Conservation (phyloP, 768 basidiomycete genomes). For the Termitomyces sp. region DNA sequence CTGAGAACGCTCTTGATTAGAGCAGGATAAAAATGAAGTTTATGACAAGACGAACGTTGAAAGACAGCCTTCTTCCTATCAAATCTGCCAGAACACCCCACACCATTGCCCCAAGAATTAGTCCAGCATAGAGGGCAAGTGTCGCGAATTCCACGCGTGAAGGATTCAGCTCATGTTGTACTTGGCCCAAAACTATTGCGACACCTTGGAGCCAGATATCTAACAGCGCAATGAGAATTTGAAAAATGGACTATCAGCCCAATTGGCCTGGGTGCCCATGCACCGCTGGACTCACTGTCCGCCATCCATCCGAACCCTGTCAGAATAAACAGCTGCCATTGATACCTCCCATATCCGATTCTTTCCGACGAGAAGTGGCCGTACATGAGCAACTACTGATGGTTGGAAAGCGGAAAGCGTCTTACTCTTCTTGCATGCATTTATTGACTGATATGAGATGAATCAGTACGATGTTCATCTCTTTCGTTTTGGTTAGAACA, state of each 20-base stretch:
- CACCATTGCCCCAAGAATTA: constrained; percentile 42
- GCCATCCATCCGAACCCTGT: constrained; percentile 46
- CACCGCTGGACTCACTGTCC: constrained; percentile 34
- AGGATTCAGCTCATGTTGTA: constrained; percentile 39
- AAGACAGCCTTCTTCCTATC: constrained; percentile 42
- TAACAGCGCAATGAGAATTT: too few species aligned
- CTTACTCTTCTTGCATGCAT: constrained; percentile 41
- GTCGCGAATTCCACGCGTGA: constrained; percentile 41
- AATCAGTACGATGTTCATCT: background rate
- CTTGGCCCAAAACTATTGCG: constrained; percentile 26
- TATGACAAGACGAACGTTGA: constrained; percentile 24
- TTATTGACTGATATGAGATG: constrained; percentile 32
- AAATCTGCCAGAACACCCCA: constrained; percentile 50
- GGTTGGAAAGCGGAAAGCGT: background rate
- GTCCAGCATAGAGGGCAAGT: constrained; percentile 41
- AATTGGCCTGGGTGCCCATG: too few species aligned
- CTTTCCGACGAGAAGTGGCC: background rate
- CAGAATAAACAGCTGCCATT: constrained; percentile 42
- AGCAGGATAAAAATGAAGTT: background rate
- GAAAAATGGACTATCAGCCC: too few species aligned
- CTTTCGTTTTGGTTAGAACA: background rate
- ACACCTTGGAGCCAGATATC: constrained; percentile 46
- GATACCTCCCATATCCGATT: constrained; percentile 43
- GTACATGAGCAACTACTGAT: background rate
- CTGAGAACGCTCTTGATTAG: constrained; percentile 3